Base-by-base conservation (phyloP, 2,329 filamentous ascomycete species). In the Penicillium sp. region DNA sequence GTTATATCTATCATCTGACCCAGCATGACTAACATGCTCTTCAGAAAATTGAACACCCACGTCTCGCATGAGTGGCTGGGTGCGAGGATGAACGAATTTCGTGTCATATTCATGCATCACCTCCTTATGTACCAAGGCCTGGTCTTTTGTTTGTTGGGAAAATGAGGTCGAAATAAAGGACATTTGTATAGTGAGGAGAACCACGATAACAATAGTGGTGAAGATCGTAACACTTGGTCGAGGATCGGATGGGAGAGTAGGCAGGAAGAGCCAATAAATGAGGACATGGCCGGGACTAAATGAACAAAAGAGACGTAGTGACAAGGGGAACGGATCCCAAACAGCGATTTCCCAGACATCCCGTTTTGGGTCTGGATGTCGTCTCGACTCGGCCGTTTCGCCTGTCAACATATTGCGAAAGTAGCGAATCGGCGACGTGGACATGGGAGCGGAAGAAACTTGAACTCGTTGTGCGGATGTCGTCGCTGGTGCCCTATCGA, bases 331-430 rank as follows among this genome's bases (percentile, higher is more conserved):
- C 33, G 95, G 94, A 69, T 97, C 92, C 94, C 94, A 99, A 6
- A 97, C 82, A 1, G 88, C 83, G 50, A 99, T 76, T 73, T 99
- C 92, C 94, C 94, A 99, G 9, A 99, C 94, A 71, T 99, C 92
- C 11, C 87, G 83, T 24, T 83, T 82, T 56, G 86, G 84, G 62
- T 73, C 67, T 0, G 93, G 90, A 72, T 97, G 89, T 26, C 91
- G 88, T 68, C 91, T 85, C 24, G 89, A 86, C 62, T 92, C 85
- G n/a, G 91, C 90, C 21, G 84, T 87, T 35, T 87, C 84, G 24
- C 82, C 76, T 1, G 84, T 80, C 33, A 96, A 74, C 46, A 90
- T 77, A 61, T 82, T 84, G 26, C 86, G 82, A 38, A 97, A 72
- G 57, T 90, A 87, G 54, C 86, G 84, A 40, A 97, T 69, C 1